Percentiles rank a stretch among this genome's conserved stretches.
phyloP scores from a whole-genome alignment of 106 monocot genomes.

The Phalaenopsis equestris region DNA sequence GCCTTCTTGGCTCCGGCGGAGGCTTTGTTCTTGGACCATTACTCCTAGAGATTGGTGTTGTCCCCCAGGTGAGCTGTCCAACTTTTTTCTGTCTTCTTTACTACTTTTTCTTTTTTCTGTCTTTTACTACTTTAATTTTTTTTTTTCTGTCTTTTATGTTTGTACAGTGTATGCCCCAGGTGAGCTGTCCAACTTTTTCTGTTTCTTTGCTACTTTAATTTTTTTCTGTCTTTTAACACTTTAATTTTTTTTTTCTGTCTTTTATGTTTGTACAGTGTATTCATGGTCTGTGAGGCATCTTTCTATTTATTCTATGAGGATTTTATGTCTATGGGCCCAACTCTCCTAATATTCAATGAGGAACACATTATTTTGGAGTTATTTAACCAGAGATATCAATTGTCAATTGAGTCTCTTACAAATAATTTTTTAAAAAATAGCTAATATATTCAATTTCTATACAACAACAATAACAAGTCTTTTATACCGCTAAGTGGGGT shows the following conservation, averaged over 20 bases:
- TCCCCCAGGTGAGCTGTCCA: conserved; percentile 62
- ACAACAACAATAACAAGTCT: too few relatives aligned
- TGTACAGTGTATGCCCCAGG: conserved; percentile 45
- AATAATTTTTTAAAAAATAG: too few relatives aligned
- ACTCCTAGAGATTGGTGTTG: conserved; percentile 84
- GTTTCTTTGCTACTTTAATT: background rate
- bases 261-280: background rate
- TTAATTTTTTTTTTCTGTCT: background rate
- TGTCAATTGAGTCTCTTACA: too few relatives aligned
- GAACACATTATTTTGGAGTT: too few relatives aligned
- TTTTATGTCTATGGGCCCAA: too few relatives aligned
- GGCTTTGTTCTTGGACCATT: conserved; percentile 96
- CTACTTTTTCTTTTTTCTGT: too few relatives aligned
- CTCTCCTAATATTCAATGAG: too few relatives aligned
- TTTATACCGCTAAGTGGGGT: too few relatives aligned
- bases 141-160: background rate
- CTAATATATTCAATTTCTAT: too few relatives aligned
- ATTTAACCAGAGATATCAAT: too few relatives aligned
- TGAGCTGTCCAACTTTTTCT: conserved; percentile 3
- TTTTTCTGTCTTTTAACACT: background rate
- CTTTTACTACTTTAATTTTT: background rate
- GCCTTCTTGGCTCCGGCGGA: conserved; percentile 95
- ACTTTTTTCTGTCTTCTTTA: background rate
- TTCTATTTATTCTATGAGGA: too few relatives aligned
- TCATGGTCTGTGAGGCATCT: too few relatives aligned